Conservation (phyloP, 1,139 yeast genomes). For the Magnusiomyces fungicola region DNA sequence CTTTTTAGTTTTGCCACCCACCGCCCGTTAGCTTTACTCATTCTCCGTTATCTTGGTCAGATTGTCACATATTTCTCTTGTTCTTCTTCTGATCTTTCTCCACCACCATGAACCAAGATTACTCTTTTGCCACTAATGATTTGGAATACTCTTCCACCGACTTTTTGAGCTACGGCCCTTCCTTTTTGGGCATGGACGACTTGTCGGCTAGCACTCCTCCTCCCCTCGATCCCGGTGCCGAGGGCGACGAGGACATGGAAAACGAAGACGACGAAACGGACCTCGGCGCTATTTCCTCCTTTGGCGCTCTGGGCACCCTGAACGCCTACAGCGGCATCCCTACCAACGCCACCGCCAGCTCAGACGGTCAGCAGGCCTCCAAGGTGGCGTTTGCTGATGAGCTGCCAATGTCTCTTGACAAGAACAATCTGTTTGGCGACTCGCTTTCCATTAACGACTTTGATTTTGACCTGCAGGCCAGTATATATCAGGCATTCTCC, state of each 20-base stretch:
- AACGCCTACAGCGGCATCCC: background rate
- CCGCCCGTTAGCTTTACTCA: too few relatives aligned
- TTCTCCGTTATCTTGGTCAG: too few relatives aligned
- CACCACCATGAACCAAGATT: conserved; percentile 1
- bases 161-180: background rate
- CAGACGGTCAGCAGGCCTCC: background rate
- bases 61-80: background rate
- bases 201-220: conserved; percentile 1
- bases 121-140: background rate
- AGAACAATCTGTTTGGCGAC: background rate
- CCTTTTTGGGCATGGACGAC: background rate
- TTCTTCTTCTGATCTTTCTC: background rate
- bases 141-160: background rate
- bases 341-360: background rate
- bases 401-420: background rate
- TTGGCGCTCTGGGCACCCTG: background rate
- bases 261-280: conserved; percentile 1
- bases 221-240: conserved; percentile 6
- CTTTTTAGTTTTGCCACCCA: too few relatives aligned
- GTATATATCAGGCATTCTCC: background rate
- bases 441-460: background rate
- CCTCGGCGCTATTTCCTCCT: background rate
- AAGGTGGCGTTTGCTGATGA: conserved; percentile 2
- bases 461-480: background rate
- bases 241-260: conserved; percentile 6